These are phyloP conservation scores for Triticum urartu DNA, from an alignment of 176 grass and related monocot species.

Conservation along the genomic window DNA sequence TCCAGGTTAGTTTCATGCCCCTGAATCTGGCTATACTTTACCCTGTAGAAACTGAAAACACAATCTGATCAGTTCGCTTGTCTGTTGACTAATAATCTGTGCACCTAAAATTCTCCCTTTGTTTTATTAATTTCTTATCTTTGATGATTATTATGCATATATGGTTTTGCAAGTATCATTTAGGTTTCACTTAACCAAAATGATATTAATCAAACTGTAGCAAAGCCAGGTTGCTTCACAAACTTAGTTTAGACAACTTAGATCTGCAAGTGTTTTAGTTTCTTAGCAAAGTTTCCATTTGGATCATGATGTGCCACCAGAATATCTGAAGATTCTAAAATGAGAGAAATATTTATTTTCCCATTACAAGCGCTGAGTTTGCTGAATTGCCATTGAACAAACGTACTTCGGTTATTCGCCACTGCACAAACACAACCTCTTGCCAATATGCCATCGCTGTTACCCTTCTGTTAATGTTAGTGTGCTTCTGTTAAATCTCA, in stretches of 20 bases:
- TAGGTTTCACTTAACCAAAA: neutral
- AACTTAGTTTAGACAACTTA: neutral
- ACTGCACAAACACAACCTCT: too few relatives aligned
- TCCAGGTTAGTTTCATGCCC: conserved; percentile 61
- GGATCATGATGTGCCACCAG: neutral
- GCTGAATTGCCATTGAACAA: too few relatives aligned
- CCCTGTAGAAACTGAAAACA: neutral
- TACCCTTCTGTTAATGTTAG: too few relatives aligned
- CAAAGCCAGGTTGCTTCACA: neutral
- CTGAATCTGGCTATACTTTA: conserved; percentile 22
- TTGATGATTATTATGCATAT: neutral
- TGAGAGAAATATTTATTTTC: neutral
- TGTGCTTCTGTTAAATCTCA: too few relatives aligned
- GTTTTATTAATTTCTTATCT: neutral
- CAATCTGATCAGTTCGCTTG: neutral
- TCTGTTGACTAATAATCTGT: neutral
- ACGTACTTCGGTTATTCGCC: too few relatives aligned
- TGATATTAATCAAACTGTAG: neutral
- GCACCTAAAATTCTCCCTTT: neutral
- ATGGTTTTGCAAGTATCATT: neutral
- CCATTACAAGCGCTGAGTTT: too few relatives aligned
- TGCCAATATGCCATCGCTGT: too few relatives aligned
- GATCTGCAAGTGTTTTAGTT: neutral
- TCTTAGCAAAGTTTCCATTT: conserved; percentile 1
- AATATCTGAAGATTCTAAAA: neutral